A percentile compares a stretch with the other conserved stretches of the same genome.
Conservation (phyloP, 2,329 filamentous ascomycete genomes). For the Davidsoniella virescens region DNA sequence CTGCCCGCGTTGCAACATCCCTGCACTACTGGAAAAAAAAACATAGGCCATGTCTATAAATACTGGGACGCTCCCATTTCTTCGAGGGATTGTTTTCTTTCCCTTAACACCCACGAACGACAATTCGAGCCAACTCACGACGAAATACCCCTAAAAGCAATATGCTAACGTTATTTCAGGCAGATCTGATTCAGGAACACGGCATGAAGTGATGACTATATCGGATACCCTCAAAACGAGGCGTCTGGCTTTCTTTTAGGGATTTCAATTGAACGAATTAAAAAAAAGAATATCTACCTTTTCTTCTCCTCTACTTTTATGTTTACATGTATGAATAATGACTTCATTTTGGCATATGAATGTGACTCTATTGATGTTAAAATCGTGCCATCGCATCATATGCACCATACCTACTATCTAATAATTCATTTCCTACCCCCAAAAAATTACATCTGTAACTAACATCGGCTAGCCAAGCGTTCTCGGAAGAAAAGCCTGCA, state of each 20-base stretch:
- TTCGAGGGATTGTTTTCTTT: background rate
- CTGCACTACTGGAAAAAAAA: background rate
- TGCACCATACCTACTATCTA: too few relatives aligned
- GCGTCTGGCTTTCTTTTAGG: constrained; percentile 13
- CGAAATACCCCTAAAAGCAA: background rate
- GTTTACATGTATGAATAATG: background rate
- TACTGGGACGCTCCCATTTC: background rate
- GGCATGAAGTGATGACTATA: constrained; percentile 13
- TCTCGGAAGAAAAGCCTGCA: constrained; percentile 28
- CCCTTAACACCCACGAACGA: background rate
- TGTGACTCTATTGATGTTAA: too few relatives aligned
- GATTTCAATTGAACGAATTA: constrained; percentile 13
- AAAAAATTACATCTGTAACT: too few relatives aligned
- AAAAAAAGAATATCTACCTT: constrained; percentile 12
- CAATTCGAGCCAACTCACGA: background rate
- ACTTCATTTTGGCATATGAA: too few relatives aligned
- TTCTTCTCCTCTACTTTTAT: constrained; percentile 1
- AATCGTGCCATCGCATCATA: too few relatives aligned
- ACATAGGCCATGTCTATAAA: constrained; percentile 1
- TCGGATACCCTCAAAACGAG: constrained; percentile 12
- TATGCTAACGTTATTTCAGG: constrained; percentile 10
- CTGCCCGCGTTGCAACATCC: background rate
- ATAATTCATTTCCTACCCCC: too few relatives aligned
- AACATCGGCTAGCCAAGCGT: constrained; percentile 38
- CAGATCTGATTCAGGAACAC: constrained; percentile 13